Base-by-base conservation (phyloP, 2,329 filamentous ascomycete species). In the Dryadomyces sulphureus region DNA sequence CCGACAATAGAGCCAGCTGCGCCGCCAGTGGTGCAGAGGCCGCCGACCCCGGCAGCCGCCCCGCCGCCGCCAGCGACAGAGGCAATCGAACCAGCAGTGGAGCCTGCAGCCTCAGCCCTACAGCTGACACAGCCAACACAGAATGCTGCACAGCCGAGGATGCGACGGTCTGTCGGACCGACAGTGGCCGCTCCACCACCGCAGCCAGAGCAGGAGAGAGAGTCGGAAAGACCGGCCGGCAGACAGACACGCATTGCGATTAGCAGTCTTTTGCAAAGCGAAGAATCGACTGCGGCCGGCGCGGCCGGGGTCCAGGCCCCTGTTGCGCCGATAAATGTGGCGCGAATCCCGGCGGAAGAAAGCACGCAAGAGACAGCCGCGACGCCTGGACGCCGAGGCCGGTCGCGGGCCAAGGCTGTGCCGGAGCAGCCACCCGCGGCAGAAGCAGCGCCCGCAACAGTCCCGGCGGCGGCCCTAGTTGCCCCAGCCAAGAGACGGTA, bases 201-300 rank as follows among this genome's bases (percentile, higher is more conserved):
- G 8, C 44, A 12, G 43, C 34, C 8, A 24, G 21, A 25, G 38
- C 24, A 5, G 9, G 7, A 9, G 21, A 27, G 2, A 9, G n/a
- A 36, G 17, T 4, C 4, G 7, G 34, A 36, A 36, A 12, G 17
- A 2, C 12, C 34, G 7, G 9, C 14, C 16, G 8, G 16, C 20
- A n/a, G 24, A 20, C 44, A 45, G 54, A 49, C 48, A 50, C 38
- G 57, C 53, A 41, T 47, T 21, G 45, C 40, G 12, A 47, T 47
- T 21, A 45, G 46, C 46, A 44, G 41, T 12, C 22, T 47, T 17
- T 35, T 47, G 38, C 40, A 47, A 17, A 32, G 22, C 24, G 45
- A 46, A 14, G 45, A 44, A 19, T n/a, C 9, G 36, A 19, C 20
- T 16, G 3, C 22, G 14, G 24, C 8, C 38, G 20, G 22, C 21